A percentile compares a stretch with the other conserved stretches of the same genome.
phyloP scores from a whole-genome alignment of 805 yeast species.

The Metschnikowia hibisci region DNA sequence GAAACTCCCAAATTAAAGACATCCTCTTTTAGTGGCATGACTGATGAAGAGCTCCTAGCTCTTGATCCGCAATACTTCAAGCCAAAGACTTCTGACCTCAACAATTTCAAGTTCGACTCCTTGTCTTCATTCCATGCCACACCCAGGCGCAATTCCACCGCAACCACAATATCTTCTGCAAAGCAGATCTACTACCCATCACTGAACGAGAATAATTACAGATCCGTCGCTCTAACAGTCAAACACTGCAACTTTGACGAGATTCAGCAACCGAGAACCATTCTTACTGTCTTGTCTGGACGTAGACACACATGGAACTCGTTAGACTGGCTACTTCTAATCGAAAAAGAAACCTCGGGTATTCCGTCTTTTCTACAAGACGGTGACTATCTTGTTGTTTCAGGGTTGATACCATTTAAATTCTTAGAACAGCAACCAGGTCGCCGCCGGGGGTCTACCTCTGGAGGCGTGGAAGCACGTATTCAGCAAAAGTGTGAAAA shows the following conservation, averaged over 20 bases:
- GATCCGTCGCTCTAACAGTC: conserved; percentile 37
- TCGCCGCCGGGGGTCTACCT: conserved; percentile 9
- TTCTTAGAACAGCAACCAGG: conserved; percentile 15
- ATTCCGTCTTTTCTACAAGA: conserved; percentile 26
- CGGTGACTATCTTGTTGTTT: conserved; percentile 38
- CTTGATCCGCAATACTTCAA: conserved; percentile 50
- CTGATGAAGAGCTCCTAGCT: conserved; percentile 51
- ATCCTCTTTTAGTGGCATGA: conserved; percentile 49
- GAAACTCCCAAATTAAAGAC: conserved; percentile 22
- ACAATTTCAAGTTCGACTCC: conserved; percentile 43
- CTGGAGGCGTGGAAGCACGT: conserved; percentile 13
- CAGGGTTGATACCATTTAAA: conserved; percentile 31
- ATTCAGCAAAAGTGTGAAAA: conserved; percentile 22
- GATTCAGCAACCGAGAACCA: conserved; percentile 22
- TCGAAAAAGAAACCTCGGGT: conserved; percentile 6
- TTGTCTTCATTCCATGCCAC: conserved; percentile 17
- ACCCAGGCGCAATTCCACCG: conserved; percentile 9
- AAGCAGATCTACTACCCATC: conserved; percentile 24
- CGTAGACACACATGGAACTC: conserved; percentile 44
- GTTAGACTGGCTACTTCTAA: conserved; percentile 35
- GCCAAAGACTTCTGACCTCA: conserved; percentile 37
- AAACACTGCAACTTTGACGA: conserved; percentile 39
- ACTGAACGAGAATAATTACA: conserved; percentile 43
- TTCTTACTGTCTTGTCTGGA: conserved; percentile 37
- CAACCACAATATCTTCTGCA: conserved; percentile 3